These are phyloP conservation scores for Solanum microdontum DNA, from an alignment of 257 asterid species.

Conservation along the genomic window DNA sequence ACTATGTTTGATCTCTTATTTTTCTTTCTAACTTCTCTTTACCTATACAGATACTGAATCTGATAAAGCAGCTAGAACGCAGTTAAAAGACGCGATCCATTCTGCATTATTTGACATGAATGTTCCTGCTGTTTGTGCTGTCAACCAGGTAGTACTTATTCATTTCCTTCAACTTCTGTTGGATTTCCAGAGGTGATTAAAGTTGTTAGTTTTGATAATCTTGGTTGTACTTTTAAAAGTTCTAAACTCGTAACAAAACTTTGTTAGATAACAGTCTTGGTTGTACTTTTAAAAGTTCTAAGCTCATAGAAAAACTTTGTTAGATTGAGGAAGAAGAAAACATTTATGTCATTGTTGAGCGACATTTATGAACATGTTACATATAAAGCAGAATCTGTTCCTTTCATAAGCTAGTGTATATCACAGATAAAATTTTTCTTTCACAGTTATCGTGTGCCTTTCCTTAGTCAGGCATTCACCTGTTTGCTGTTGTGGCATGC, in stretches of 20 bases:
- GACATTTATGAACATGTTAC: neutral
- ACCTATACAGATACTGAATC: constrained; percentile 55
- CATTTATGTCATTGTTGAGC: neutral
- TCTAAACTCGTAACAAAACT: neutral
- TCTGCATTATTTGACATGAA: constrained; percentile 82
- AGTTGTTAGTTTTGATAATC: neutral
- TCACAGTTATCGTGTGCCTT: neutral
- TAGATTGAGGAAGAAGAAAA: neutral
- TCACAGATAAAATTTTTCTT: neutral
- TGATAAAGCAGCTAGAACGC: constrained; percentile 66
- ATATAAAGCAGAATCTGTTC: neutral
- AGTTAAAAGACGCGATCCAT: constrained; percentile 66
- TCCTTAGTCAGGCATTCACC: neutral
- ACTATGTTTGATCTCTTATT: neutral
- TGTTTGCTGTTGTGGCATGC: neutral
- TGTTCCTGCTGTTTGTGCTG: constrained; percentile 95
- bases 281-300: neutral
- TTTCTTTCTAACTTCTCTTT: neutral
- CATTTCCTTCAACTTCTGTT: neutral
- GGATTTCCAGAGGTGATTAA: neutral
- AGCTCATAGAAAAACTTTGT: neutral
- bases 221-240: neutral
- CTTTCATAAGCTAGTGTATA: neutral
- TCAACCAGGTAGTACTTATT: constrained; percentile 58
- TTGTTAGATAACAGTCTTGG: neutral